Base-by-base conservation (phyloP, 305 asterid genomes). In the Galium porrigens region DNA sequence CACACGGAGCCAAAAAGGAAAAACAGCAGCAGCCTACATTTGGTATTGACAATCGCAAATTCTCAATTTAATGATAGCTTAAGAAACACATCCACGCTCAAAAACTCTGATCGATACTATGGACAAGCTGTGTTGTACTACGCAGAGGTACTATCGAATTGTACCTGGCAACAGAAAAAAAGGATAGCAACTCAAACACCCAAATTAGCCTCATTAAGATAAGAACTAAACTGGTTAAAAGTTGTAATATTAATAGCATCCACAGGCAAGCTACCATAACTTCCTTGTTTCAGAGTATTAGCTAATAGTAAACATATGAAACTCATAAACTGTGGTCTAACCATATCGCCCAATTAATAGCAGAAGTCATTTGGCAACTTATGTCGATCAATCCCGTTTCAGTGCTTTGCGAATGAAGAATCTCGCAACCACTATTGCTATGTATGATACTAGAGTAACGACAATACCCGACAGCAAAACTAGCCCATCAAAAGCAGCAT, bases 401-500 rank as follows among this genome's bases (percentile, higher is more conserved):
- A 85, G 69, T 52, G 96, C 94, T 79, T 87, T 92, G 54, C 88
- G 78, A 63, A 92, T 84, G 76, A 83, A 77, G 67, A 84, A 76
- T 82, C 84, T 81, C 10, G 78, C 77, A 58, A 85, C 56, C 66
- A 66, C 70, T 71, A 83, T 84, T 15, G 82, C 53, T 59, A 89
- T 41, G 73, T 85, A 92, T 25, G 95, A 76, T 55, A 80, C 20
- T 70, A 84, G 62, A 29, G 98, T 85, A 58, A 89, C 81, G 20
- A 67, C 27, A 29, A 85, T 73, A 64, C 98, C 98, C 73, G 68
- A 71, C 54, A 83, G 56, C 80, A 92, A 78, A 64, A 92, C 69
- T 29, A 86, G 68, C 52, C 42, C 75, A 76, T 92, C 96, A 53
- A 77, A 85, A 37, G 84, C 32, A 63, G 79, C 61, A 27, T 61